Evolutionary conservation across 345 rosid species (phyloP).

Genomic region (Eucalyptus cladocalyx): DNA sequence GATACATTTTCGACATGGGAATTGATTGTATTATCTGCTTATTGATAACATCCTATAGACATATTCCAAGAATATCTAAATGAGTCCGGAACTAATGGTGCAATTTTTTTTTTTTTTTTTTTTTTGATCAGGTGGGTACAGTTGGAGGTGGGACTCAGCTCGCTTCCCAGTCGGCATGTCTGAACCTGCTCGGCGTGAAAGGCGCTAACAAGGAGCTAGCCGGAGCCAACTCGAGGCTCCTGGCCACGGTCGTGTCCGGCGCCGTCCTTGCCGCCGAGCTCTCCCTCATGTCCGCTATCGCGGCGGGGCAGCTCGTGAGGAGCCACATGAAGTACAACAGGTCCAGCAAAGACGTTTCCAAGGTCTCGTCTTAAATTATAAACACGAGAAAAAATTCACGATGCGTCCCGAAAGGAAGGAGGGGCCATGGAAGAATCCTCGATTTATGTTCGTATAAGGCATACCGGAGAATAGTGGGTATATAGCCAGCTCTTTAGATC

Average conservation of each 20-base stretch:
- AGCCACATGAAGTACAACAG: conserved; percentile 77
- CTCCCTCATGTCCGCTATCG: conserved; percentile 63
- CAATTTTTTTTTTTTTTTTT: background rate
- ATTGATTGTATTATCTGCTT: background rate
- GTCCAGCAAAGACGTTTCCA: conserved; percentile 37
- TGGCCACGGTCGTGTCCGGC: conserved; percentile 57
- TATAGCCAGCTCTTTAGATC: background rate
- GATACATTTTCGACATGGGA: background rate
- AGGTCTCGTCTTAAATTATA: background rate
- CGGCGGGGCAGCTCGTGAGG: conserved; percentile 59
- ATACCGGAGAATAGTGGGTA: background rate
- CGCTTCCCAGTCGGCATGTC: conserved; percentile 68
- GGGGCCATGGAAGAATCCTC: background rate
- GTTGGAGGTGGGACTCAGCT: conserved; percentile 79
- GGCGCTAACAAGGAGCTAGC: conserved; percentile 49
- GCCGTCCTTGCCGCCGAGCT: conserved; percentile 63
- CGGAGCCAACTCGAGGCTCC: conserved; percentile 38
- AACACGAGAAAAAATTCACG: background rate
- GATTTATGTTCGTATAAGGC: background rate
- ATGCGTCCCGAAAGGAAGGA: background rate
- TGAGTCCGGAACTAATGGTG: background rate
- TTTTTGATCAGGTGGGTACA: conserved; percentile 41
- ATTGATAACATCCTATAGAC: background rate
- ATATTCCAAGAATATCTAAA: background rate
- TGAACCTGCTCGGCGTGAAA: conserved; percentile 57